Evolutionary conservation across 2,329 filamentous ascomycete genomes (phyloP).

Genomic region (Karstenula rhodostoma): DNA sequence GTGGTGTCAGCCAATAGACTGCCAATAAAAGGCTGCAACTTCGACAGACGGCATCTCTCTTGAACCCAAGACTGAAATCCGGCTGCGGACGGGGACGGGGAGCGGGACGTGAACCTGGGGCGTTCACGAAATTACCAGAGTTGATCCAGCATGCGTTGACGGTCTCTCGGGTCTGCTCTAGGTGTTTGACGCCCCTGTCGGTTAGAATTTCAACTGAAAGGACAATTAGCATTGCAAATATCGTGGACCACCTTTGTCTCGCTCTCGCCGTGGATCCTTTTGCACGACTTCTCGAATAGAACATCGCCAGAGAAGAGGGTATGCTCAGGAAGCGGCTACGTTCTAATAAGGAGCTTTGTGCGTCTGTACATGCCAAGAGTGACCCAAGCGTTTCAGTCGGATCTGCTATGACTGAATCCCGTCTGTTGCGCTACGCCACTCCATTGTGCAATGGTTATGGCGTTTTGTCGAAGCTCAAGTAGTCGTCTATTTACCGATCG

Average conservation of each 20-base stretch:
- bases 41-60: constrained; percentile 28
- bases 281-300: constrained; percentile 47
- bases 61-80: constrained; percentile 27
- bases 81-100: constrained; percentile 29
- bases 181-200: constrained; percentile 18
- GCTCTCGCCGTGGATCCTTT: constrained; percentile 37
- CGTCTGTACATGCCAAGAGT: no score
- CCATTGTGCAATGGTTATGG: constrained; percentile 6
- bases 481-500: not conserved
- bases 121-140: constrained; percentile 17
- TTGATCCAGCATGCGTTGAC: not conserved
- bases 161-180: constrained; percentile 3
- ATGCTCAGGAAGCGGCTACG: constrained; percentile 21
- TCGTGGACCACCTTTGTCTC: constrained; percentile 23
- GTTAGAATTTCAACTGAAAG: constrained; percentile 22
- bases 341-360: not conserved
- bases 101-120: constrained; percentile 11
- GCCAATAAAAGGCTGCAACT: constrained; percentile 28
- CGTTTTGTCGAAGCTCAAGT: constrained; percentile 12
- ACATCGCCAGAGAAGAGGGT: constrained; percentile 27
- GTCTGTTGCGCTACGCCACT: no score
- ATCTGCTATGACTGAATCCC: no score
- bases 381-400: no score
- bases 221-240: constrained; percentile 23
- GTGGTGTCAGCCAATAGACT: constrained; percentile 22